A percentile compares a stretch with the other conserved stretches of the same genome.
phyloP scores from a whole-genome alignment of 192 early-diverging fungal genomes.

The Podochytrium sp. region DNA sequence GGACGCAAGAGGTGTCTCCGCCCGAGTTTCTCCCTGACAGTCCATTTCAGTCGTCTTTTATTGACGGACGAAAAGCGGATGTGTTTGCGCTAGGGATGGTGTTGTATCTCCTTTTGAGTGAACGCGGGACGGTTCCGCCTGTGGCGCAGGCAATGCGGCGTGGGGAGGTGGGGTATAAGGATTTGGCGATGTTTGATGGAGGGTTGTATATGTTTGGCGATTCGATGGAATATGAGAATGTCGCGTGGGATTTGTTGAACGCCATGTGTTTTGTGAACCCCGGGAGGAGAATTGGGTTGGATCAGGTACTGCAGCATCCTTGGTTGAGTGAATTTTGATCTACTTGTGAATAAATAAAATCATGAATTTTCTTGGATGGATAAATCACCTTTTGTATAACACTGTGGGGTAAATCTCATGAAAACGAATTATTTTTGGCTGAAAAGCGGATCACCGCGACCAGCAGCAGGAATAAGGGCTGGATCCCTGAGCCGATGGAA shows the following conservation, averaged over 20 bases:
- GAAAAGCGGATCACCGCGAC: too few relatives aligned
- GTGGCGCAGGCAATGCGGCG: not conserved
- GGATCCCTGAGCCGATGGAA: too few relatives aligned
- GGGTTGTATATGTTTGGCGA: slow-evolving; percentile 9
- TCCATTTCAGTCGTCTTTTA: not conserved
- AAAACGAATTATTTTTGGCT: too few relatives aligned
- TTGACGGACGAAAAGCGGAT: slow-evolving; percentile 21
- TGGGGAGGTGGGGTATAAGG: not conserved
- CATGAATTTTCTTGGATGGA: not conserved
- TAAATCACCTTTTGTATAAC: not conserved
- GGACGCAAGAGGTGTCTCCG: slow-evolving; percentile 25
- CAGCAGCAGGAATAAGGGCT: too few relatives aligned
- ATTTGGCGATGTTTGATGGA: not conserved
- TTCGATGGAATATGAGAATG: not conserved
- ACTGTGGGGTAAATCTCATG: too few relatives aligned
- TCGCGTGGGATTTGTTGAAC: slow-evolving; percentile 12
- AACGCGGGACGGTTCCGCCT: slow-evolving; percentile 4
- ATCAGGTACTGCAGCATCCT: slow-evolving; percentile 10
- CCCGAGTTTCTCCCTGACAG: slow-evolving; percentile 20
- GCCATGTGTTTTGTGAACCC: slow-evolving; percentile 18
- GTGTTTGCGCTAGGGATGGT: slow-evolving; percentile 33
- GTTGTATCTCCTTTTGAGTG: slow-evolving; percentile 16
- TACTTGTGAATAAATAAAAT: not conserved
- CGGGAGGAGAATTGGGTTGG: not conserved
- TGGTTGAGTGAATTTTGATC: slow-evolving; percentile 10